These are phyloP conservation scores for Pyrrhoderma noxium DNA, from an alignment of 1,284 basidiomycete species.

Conservation along the genomic window DNA sequence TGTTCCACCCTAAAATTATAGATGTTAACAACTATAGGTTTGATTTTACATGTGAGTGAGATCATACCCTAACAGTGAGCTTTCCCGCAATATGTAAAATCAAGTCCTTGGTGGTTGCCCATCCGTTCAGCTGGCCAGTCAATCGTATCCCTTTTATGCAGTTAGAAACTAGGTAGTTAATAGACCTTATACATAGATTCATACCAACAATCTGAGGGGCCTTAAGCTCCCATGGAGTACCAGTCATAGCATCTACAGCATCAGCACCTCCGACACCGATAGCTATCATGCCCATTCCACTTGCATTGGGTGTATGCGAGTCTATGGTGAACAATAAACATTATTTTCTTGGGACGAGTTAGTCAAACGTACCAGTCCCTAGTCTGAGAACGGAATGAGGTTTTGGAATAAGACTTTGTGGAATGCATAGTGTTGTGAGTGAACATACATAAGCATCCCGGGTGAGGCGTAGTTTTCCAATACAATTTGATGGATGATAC, in stretches of 20 bases:
- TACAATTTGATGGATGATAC: slow-evolving; percentile 98
- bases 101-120: slow-evolving; percentile 96
- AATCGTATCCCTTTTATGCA: slow-evolving; percentile 65
- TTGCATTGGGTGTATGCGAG: slow-evolving; percentile 98
- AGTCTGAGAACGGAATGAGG: slow-evolving; percentile 42
- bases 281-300: slow-evolving; percentile 95
- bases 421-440: not conserved
- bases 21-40: not conserved
- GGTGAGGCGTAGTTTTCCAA: slow-evolving; percentile 95
- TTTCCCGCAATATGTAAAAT: slow-evolving; percentile 93
- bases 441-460: slow-evolving; percentile 70
- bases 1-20: slow-evolving; percentile 70
- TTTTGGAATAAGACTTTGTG: slow-evolving; percentile 18
- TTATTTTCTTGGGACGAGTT: slow-evolving; percentile 25
- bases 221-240: slow-evolving; percentile 97
- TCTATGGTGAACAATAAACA: slow-evolving; percentile 46
- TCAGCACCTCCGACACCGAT: slow-evolving; percentile 99
- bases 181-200: slow-evolving; percentile 20
- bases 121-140: slow-evolving; percentile 82
- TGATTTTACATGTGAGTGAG: slow-evolving; percentile 9
- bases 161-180: not conserved
- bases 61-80: slow-evolving; percentile 82
- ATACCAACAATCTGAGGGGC: slow-evolving; percentile 83
- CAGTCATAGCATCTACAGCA: slow-evolving; percentile 97
- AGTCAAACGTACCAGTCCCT: slow-evolving; percentile 52